phyloP scores from a whole-genome alignment of 208 protist species.

The Chromosphaera perkinsii region DNA sequence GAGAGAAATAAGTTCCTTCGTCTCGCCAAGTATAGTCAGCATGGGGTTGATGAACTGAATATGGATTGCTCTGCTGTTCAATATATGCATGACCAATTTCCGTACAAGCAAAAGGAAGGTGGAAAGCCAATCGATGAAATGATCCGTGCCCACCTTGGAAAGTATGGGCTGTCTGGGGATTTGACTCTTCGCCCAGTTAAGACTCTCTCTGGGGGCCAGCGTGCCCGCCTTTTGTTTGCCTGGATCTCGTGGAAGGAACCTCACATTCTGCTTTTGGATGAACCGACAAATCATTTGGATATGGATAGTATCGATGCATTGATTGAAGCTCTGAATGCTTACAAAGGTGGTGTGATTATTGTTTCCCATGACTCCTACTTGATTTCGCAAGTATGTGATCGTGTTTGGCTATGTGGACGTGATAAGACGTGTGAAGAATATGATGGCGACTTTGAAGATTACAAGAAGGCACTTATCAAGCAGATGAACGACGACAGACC shows the following conservation, averaged over 20 bases:
- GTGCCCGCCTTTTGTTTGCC: conserved; percentile 88
- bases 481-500: conserved; percentile 14
- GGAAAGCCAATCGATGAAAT: conserved; percentile 24
- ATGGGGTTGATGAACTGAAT: conserved; percentile 92
- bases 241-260: conserved; percentile 79
- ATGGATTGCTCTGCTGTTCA: conserved; percentile 69
- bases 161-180: conserved; percentile 77
- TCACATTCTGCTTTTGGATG: conserved; percentile 60
- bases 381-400: conserved; percentile 80
- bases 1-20: conserved; percentile 53
- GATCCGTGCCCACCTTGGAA: conserved; percentile 79
- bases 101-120: conserved; percentile 46
- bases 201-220: conserved; percentile 80
- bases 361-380: conserved; percentile 91
- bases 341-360: conserved; percentile 77
- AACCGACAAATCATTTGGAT: conserved; percentile 94
- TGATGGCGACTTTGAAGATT: background rate
- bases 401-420: conserved; percentile 87
- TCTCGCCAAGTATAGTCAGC: conserved; percentile 88
- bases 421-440: conserved; percentile 9
- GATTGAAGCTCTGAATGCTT: conserved; percentile 22
- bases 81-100: conserved; percentile 83
- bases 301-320: conserved; percentile 90
- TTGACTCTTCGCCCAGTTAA: conserved; percentile 40
- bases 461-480: conserved; percentile 2